These are phyloP conservation scores for Erysimum cheiranthoides DNA, from an alignment of 345 rosid species.

Conservation along the genomic window DNA sequence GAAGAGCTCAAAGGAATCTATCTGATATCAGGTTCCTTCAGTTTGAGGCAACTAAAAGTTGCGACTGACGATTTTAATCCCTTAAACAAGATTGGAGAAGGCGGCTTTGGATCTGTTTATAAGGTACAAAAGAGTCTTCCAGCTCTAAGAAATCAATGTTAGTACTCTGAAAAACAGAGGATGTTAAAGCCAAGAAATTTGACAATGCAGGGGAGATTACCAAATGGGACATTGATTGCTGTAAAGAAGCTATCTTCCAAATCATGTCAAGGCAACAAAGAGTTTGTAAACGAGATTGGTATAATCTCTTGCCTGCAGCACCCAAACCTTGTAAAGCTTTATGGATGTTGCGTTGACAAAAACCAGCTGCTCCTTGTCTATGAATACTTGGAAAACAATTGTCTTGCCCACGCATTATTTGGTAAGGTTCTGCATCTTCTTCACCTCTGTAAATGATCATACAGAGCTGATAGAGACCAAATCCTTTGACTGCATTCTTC, in stretches of 20 bases:
- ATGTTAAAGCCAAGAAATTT: not conserved
- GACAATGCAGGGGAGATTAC: constrained; percentile 40
- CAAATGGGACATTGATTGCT: constrained; percentile 48
- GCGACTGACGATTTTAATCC: constrained; percentile 47
- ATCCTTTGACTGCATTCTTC: not conserved
- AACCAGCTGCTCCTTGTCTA: constrained; percentile 52
- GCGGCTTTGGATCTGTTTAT: constrained; percentile 53
- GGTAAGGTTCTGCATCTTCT: constrained; percentile 33
- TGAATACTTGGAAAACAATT: constrained; percentile 57
- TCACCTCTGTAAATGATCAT: not conserved
- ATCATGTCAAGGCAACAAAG: constrained; percentile 56
- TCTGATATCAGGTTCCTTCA: constrained; percentile 42
- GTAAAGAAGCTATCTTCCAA: constrained; percentile 53
- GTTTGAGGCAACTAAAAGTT: constrained; percentile 46
- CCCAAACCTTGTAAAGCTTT: constrained; percentile 54
- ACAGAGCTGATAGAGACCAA: not conserved
- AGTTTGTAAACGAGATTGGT: constrained; percentile 55
- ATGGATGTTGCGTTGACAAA: constrained; percentile 55
- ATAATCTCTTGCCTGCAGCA: constrained; percentile 53
- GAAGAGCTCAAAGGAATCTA: not conserved
- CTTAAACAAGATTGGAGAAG: constrained; percentile 53
- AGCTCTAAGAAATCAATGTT: not conserved
- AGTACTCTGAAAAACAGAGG: not conserved
- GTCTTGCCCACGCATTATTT: constrained; percentile 51
- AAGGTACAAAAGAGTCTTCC: constrained; percentile 36